Percentiles rank a stretch among this genome's conserved stretches.
phyloP scores from a whole-genome alignment of 495 filamentous ascomycete genomes.

The Talaromyces liani region DNA sequence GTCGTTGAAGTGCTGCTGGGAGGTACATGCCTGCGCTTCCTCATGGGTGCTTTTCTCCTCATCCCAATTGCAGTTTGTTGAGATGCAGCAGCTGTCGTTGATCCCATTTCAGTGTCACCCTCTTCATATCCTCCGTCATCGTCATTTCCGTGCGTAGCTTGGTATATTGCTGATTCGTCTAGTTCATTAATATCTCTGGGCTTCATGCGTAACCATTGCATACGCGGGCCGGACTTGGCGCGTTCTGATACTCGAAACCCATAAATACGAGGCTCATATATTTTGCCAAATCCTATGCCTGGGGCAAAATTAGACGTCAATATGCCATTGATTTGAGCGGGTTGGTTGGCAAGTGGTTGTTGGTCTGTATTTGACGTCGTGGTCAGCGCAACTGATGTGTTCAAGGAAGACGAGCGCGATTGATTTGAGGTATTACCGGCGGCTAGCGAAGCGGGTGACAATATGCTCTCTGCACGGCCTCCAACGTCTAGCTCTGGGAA shows the following conservation, averaged over 20 bases:
- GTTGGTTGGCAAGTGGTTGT: constrained; percentile 38
- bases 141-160: constrained; percentile 20
- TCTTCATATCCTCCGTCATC: constrained; percentile 40
- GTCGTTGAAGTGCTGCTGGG: constrained; percentile 25
- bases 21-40: constrained; percentile 30
- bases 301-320: constrained; percentile 76
- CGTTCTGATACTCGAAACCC: constrained; percentile 89
- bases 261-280: constrained; percentile 95
- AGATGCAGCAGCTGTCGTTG: constrained; percentile 17
- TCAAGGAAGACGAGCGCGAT: constrained; percentile 29
- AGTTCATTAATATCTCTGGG: constrained; percentile 72
- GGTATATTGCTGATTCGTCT: constrained; percentile 63
- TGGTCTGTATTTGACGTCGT: constrained; percentile 7
- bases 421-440: constrained; percentile 21
- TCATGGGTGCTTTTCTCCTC: constrained; percentile 46
- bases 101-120: constrained; percentile 35
- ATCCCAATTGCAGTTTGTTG: constrained; percentile 30
- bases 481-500: constrained; percentile 88
- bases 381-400: constrained; percentile 19
- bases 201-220: constrained; percentile 90
- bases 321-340: constrained; percentile 72
- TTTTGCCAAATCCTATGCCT: constrained; percentile 70
- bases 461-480: constrained; percentile 24
- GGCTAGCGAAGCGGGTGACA: constrained; percentile 30
- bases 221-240: constrained; percentile 78